Percentiles rank a stretch among this genome's conserved stretches.
Conservation (phyloP, 2,329 filamentous ascomycete species). For the Cucurbitaria berberidis region DNA sequence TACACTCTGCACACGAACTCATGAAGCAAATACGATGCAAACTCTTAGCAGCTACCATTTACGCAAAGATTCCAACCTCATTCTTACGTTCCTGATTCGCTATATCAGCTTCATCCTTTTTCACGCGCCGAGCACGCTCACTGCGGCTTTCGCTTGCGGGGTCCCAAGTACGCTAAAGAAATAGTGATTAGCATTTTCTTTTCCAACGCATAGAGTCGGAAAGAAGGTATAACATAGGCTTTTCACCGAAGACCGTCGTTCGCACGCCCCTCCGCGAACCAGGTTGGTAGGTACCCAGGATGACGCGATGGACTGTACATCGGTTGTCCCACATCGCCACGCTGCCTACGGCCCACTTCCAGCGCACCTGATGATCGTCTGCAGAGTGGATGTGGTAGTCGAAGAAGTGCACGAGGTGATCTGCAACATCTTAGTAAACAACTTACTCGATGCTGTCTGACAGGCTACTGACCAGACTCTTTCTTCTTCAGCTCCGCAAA, state of each 20-base stretch:
- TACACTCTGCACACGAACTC: background rate
- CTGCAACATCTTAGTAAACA: background rate
- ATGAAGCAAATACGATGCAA: background rate
- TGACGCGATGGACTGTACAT: conserved; percentile 3
- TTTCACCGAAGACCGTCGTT: background rate
- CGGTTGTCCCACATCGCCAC: conserved; percentile 20
- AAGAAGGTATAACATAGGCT: background rate
- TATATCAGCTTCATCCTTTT: background rate
- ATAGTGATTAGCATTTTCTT: background rate
- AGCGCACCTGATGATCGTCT: conserved; percentile 11
- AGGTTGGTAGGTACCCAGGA: conserved; percentile 5
- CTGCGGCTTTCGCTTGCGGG: background rate
- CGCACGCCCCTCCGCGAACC: background rate
- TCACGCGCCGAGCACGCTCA: background rate
- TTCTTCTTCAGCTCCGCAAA: conserved; percentile 59
- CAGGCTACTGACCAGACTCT: background rate
- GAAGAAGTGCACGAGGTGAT: conserved; percentile 6
- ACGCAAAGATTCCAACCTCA: background rate
- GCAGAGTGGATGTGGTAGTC: conserved; percentile 12
- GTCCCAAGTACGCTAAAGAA: background rate
- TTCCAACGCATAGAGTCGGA: background rate
- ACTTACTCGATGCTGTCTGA: background rate
- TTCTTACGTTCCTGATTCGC: background rate
- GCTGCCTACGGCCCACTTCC: conserved; percentile 12
- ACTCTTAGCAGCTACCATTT: background rate